Base-by-base conservation (phyloP, 495 filamentous ascomycete genomes). In the Aspergillus homomorphus region DNA sequence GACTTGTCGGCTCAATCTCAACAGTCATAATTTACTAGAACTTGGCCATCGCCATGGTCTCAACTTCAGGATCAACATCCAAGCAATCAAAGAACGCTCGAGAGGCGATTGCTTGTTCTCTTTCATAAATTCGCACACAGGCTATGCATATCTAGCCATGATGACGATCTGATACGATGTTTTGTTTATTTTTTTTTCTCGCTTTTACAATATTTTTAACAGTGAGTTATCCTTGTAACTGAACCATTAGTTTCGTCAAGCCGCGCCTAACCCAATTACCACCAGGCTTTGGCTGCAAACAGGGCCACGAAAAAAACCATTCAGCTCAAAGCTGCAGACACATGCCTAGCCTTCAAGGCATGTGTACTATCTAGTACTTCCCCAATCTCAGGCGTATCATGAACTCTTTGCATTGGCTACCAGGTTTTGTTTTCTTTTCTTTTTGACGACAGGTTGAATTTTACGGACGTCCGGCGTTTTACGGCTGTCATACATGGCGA, bases 1-100 rank as follows among this genome's bases (percentile, higher is more conserved):
- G 24, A 41, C 7, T 30, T 70, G 42, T 57, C 51, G n/a, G 15
- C 45, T 22, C 51, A 53, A 30, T 15, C 56, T 12, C 22, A 26
- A 26, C 24, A 18, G 12, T 45, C 53, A 4, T 26, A 57, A 21
- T 28, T 50, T 21, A 10, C 24, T 5, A 22, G 41, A 20, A 24
- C 41, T 12, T 23, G 44, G 18, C 10, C 58, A 15, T n/a, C 24
- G n/a, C 23, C n/a, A 44, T 20, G 28, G 45, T 26, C 41, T 26
- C 26, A 16, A 53, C n/a, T 22, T 22, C 15, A 21, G 18, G 51
- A 57, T 51, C 3, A 56, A 20, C 26, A 22, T 20, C 10, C 24
- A 10, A 12, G 15, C 24, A 20, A 12, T 38, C 21, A 53, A 42
- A 43, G 6, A 12, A 12, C 2, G 33, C 33, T 38, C 33, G 33